These are phyloP conservation scores for Elaeagnus macrophylla DNA, from an alignment of 306 rosid genomes.

Conservation along the genomic window DNA sequence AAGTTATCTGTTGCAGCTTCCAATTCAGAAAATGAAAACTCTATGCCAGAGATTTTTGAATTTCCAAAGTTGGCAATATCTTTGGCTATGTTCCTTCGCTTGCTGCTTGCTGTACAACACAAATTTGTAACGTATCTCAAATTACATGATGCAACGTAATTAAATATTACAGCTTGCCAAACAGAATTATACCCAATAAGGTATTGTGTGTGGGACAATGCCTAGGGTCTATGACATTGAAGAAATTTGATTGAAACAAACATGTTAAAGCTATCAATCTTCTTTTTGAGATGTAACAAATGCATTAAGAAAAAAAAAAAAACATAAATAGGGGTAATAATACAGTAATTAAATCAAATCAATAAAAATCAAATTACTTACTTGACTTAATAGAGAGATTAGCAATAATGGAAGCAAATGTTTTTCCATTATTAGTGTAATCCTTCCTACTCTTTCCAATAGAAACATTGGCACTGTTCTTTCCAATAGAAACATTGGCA, in stretches of 20 bases:
- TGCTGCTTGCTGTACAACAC: constrained; percentile 46
- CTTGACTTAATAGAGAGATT: constrained; percentile 43
- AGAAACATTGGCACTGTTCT: not conserved
- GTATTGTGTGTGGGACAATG: no score
- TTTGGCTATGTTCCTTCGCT: constrained; percentile 24
- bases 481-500: not conserved
- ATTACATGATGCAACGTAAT: no score
- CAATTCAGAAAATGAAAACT: constrained; percentile 32
- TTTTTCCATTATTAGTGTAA: constrained; percentile 10
- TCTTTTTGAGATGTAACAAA: no score
- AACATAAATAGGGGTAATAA: no score
- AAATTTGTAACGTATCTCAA: no score
- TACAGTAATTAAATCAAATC: no score
- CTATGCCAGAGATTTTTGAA: constrained; percentile 26
- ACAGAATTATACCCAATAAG: no score
- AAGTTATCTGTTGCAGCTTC: constrained; percentile 40
- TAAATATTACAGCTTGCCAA: no score
- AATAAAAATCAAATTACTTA: not conserved
- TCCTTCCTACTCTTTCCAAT: not conserved
- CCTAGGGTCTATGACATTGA: no score
- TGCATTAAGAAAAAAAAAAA: no score
- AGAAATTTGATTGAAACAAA: no score
- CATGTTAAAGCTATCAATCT: no score
- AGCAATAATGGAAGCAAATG: constrained; percentile 32
- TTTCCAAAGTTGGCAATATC: constrained; percentile 42